Percentiles rank a stretch among this genome's conserved stretches.
These are phyloP conservation scores for Ogataea pini DNA, from an alignment of 805 yeast genomes.

Conservation along the genomic window DNA sequence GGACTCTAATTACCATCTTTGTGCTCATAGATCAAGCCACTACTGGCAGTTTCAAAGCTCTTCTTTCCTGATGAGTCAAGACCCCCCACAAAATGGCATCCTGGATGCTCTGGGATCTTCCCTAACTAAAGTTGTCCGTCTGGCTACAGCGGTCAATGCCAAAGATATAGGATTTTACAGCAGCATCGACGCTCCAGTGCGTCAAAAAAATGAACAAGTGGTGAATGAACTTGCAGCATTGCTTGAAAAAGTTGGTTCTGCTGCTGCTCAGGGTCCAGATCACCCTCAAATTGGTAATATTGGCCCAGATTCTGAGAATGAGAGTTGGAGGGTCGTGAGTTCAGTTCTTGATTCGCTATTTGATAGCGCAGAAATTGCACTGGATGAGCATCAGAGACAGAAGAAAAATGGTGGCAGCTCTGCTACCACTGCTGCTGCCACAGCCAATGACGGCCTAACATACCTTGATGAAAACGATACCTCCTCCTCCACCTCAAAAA, in stretches of 20 bases:
- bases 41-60: no score
- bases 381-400: slow-evolving; percentile 46
- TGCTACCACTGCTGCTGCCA: no score
- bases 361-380: slow-evolving; percentile 73
- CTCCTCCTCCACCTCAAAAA: slow-evolving; percentile 5
- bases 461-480: slow-evolving; percentile 58
- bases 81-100: slow-evolving; percentile 3
- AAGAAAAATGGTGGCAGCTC: slow-evolving; percentile 14
- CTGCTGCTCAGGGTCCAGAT: slow-evolving; percentile 7
- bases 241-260: slow-evolving; percentile 28
- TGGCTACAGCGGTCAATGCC: slow-evolving; percentile 68
- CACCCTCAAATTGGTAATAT: slow-evolving; percentile 22
- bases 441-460: slow-evolving; percentile 36
- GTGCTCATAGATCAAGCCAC: no score
- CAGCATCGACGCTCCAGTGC: slow-evolving; percentile 56
- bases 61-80: background rate
- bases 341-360: slow-evolving; percentile 66
- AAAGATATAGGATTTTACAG: slow-evolving; percentile 79
- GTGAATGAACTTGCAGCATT: slow-evolving; percentile 45
- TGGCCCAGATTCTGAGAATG: slow-evolving; percentile 34
- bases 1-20: no score
- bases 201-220: slow-evolving; percentile 40
- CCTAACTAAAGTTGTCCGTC: slow-evolving; percentile 59
- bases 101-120: slow-evolving; percentile 42
- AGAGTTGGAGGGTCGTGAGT: slow-evolving; percentile 63